These are phyloP conservation scores for Brassica juncea DNA, from an alignment of 345 rosid species.

Conservation along the genomic window DNA sequence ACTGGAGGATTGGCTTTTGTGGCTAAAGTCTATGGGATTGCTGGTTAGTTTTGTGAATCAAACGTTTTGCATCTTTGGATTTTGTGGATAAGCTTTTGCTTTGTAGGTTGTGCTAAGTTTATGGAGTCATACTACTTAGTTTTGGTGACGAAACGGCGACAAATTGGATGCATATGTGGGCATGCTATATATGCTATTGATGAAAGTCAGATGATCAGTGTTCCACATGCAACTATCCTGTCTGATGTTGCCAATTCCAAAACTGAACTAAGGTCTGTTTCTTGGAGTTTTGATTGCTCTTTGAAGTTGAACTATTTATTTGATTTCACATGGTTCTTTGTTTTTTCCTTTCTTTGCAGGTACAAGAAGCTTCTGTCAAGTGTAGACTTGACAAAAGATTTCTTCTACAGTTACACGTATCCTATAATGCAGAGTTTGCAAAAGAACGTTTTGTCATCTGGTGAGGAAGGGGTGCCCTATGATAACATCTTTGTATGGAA, in stretches of 20 bases:
- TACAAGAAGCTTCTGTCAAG: conserved; percentile 95
- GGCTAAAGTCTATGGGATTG: conserved; percentile 87
- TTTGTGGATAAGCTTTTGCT: background rate
- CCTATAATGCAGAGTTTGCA: conserved; percentile 98
- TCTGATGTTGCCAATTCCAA: conserved; percentile 91
- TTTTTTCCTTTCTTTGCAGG: conserved; percentile 51
- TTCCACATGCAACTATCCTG: conserved; percentile 84
- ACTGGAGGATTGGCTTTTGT: conserved; percentile 84
- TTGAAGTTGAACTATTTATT: background rate
- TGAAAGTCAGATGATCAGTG: conserved; percentile 81
- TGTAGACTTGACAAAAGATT: conserved; percentile 97
- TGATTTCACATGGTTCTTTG: background rate
- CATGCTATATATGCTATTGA: conserved; percentile 88
- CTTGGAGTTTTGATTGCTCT: background rate
- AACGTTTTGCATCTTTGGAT: background rate
- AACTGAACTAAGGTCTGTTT: conserved; percentile 73
- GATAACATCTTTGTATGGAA: conserved; percentile 96
- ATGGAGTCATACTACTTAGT: conserved; percentile 92
- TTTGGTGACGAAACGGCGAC: conserved; percentile 81
- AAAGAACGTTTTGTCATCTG: conserved; percentile 64
- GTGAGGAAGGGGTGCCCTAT: conserved; percentile 76
- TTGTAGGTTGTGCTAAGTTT: conserved; percentile 88
- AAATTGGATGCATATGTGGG: conserved; percentile 91
- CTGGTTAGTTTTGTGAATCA: conserved; percentile 52
- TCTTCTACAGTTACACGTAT: conserved; percentile 93